Evolutionary conservation across 2,329 filamentous ascomycete species (phyloP).

Genomic region (Bipolaris victoriae): DNA sequence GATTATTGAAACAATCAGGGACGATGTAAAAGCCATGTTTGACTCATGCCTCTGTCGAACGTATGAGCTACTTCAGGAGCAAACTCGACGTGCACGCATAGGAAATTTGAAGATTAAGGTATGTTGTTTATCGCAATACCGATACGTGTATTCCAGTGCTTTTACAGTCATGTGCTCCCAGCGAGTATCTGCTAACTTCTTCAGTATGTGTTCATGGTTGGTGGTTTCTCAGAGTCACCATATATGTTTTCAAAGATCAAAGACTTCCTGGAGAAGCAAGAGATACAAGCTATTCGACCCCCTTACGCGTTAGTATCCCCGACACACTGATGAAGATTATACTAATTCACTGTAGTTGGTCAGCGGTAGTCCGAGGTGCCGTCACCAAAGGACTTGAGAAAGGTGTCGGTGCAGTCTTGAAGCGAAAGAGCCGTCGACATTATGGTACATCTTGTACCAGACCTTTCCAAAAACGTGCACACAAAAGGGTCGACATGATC

Average conservation of each 20-base stretch:
- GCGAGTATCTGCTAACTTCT: too few species aligned
- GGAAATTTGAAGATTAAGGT: constrained; percentile 10
- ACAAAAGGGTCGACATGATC: constrained; percentile 18
- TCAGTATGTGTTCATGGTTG: constrained; percentile 31
- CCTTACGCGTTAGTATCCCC: constrained; percentile 23
- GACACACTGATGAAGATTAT: rapidly evolving
- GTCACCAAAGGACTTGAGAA: constrained; percentile 31
- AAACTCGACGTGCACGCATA: constrained; percentile 11
- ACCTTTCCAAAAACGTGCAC: neutral
- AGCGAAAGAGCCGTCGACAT: constrained; percentile 29
- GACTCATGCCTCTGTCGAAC: constrained; percentile 16
- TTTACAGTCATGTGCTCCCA: too few species aligned
- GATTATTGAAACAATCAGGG: constrained; percentile 19
- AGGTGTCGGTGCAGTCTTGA: constrained; percentile 2
- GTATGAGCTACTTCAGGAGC: constrained; percentile 20
- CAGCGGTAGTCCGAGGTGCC: constrained; percentile 35
- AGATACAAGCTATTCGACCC: constrained; percentile 20
- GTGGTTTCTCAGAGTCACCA: constrained; percentile 35
- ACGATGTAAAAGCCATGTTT: constrained; percentile 30
- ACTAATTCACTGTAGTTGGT: constrained; percentile 29
- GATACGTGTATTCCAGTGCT: too few species aligned
- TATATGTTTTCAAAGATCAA: constrained; percentile 31
- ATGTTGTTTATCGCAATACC: constrained; percentile 1
- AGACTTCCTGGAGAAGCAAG: neutral
- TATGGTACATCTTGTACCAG: constrained; percentile 19